phyloP scores from a whole-genome alignment of 441 rosid species.

The Gossypium schwendimanii region DNA sequence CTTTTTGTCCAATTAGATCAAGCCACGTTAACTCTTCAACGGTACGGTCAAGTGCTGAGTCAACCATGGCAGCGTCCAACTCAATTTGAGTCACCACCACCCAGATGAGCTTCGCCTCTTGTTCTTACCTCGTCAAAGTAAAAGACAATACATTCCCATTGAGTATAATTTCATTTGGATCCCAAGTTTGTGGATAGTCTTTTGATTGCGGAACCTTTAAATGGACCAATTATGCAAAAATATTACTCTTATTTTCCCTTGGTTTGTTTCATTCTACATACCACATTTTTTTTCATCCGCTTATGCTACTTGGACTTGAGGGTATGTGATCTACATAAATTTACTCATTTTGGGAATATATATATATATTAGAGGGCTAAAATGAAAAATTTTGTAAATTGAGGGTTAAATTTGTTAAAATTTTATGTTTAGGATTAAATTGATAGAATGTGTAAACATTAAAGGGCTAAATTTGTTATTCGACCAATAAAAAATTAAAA shows the following conservation, averaged over 20 bases:
- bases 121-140: constrained; percentile 84
- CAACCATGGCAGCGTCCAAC: constrained; percentile 39
- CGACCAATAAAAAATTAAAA: too few species aligned
- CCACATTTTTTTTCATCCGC: not conserved
- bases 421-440: too few species aligned
- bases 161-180: constrained; percentile 27
- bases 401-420: too few species aligned
- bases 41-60: constrained; percentile 20
- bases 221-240: constrained; percentile 71
- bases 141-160: not conserved
- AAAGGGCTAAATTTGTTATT: too few species aligned
- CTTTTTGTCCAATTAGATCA: not conserved
- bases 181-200: constrained; percentile 67
- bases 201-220: constrained; percentile 58
- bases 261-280: not conserved
- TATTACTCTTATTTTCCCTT: constrained; percentile 41
- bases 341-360: not conserved
- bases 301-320: not conserved
- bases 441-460: too few species aligned
- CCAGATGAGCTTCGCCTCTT: constrained; percentile 92
- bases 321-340: not conserved
- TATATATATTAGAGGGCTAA: not conserved
- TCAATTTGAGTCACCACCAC: constrained; percentile 78
- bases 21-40: not conserved
- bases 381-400: too few species aligned